phyloP scores from a whole-genome alignment of 192 early-diverging fungal species.

The Backusella australiensis region DNA sequence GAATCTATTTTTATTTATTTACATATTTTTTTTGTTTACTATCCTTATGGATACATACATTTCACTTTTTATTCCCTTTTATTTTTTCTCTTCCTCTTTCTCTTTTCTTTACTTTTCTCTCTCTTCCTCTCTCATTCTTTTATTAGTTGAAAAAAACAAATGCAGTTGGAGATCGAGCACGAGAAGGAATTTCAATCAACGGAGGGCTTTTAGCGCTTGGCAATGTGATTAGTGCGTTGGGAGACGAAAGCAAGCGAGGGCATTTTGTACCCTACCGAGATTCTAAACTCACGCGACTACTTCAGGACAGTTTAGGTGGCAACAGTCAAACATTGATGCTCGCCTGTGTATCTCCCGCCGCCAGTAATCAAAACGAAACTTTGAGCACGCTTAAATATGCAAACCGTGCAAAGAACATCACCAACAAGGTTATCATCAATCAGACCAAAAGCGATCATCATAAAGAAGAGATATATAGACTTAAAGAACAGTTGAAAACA shows the following conservation, averaged over 20 bases:
- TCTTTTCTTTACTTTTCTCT: not conserved
- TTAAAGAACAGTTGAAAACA: conserved; percentile 4
- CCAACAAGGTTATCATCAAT: conserved; percentile 41
- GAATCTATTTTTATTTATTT: not conserved
- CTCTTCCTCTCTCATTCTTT: not conserved
- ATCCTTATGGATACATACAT: not conserved
- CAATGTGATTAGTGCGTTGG: conserved; percentile 95
- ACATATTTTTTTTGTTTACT: not conserved
- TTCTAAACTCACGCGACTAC: conserved; percentile 93
- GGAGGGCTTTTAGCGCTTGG: conserved; percentile 93
- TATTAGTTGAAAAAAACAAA: conserved; percentile 83
- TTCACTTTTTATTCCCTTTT: not conserved
- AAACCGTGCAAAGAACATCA: conserved; percentile 92
- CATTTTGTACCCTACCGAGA: conserved; percentile 96
- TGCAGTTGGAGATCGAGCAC: conserved; percentile 88
- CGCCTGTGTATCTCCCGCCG: conserved; percentile 87
- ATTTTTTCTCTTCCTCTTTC: not conserved
- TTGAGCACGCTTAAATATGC: conserved; percentile 96
- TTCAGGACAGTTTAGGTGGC: conserved; percentile 96
- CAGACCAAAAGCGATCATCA: conserved; percentile 24
- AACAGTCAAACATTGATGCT: conserved; percentile 92
- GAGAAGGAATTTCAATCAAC: conserved; percentile 97
- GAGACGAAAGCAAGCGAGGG: conserved; percentile 62
- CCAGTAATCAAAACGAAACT: conserved; percentile 82
- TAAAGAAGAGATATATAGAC: not conserved